phyloP scores from a whole-genome alignment of 148 eudicot species.

The Nyssa sinensis region DNA sequence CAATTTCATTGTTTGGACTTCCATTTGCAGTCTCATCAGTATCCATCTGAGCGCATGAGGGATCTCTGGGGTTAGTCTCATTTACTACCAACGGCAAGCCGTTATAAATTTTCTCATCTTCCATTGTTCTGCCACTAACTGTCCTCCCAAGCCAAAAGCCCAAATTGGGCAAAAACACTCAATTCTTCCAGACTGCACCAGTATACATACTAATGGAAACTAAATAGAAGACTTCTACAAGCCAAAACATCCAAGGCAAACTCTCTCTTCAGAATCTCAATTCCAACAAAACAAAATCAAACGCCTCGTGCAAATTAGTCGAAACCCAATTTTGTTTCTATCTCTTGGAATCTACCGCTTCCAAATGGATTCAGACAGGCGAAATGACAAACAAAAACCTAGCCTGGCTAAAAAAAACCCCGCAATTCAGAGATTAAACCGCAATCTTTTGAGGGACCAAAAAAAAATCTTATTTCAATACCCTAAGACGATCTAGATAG shows the following conservation, averaged over 20 bases:
- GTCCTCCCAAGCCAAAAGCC: constrained; percentile 7
- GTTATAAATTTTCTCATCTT: constrained; percentile 31
- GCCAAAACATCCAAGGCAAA: no score
- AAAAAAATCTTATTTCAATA: background rate
- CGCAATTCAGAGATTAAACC: background rate
- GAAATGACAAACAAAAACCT: background rate
- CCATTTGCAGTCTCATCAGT: constrained; percentile 40
- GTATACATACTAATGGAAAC: no score
- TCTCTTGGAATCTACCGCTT: background rate
- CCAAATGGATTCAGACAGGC: background rate
- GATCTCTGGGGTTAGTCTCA: constrained; percentile 23
- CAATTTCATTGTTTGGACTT: constrained; percentile 32
- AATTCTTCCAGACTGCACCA: no score
- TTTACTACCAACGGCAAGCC: constrained; percentile 24
- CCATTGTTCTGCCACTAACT: constrained; percentile 19
- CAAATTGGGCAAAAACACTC: background rate
- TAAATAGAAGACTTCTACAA: no score
- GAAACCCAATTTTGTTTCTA: background rate
- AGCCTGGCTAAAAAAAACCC: background rate
- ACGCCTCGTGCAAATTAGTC: background rate
- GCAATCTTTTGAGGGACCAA: no score
- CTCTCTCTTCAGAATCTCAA: background rate
- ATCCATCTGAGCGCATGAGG: constrained; percentile 64
- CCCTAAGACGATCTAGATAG: constrained; percentile 7
- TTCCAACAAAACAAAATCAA: background rate